Evolutionary conservation across 192 early-diverging fungal species (phyloP).

Genomic region (Geranomyces michiganensis): DNA sequence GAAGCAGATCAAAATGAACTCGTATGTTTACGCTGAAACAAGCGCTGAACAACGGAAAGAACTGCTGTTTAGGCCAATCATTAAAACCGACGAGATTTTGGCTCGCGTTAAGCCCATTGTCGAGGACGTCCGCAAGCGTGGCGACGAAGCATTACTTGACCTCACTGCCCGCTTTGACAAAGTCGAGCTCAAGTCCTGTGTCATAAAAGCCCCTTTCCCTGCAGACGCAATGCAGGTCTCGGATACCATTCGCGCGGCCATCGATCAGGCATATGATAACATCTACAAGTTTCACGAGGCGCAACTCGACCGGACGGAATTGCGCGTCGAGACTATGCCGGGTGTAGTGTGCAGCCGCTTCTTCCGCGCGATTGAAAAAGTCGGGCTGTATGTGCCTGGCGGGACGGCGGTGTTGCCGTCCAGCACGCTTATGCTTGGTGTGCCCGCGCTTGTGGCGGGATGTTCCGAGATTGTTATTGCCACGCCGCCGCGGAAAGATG

Average conservation of each 20-base stretch:
- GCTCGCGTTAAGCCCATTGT: conserved; percentile 89
- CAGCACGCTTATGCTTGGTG: conserved; percentile 93
- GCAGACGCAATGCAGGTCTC: conserved; percentile 45
- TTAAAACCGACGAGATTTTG: conserved; percentile 88
- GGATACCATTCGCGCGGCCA: conserved; percentile 71
- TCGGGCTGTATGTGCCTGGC: conserved; percentile 98
- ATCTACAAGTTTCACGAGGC: conserved; percentile 92
- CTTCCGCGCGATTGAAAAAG: conserved; percentile 90
- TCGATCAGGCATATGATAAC: conserved; percentile 95
- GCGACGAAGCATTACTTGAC: conserved; percentile 84
- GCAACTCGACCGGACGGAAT: conserved; percentile 70
- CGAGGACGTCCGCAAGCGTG: conserved; percentile 74
- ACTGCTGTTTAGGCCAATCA: conserved; percentile 88
- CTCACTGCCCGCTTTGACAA: conserved; percentile 90
- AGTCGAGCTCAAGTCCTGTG: conserved; percentile 67
- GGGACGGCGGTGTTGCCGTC: conserved; percentile 97
- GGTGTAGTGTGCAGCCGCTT: conserved; percentile 95
- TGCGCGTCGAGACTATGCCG: conserved; percentile 95
- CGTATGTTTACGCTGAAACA: conserved; percentile 60
- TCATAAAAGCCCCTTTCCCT: conserved; percentile 85
- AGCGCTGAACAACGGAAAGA: conserved; percentile 51
- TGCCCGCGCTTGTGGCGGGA: conserved; percentile 96
- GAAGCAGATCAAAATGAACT: conserved; percentile 71
- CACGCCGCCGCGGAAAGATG: conserved; percentile 90
- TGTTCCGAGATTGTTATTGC: conserved; percentile 95